phyloP scores from a whole-genome alignment of 2,329 filamentous ascomycete species.

The Hypoxylon sp. region DNA sequence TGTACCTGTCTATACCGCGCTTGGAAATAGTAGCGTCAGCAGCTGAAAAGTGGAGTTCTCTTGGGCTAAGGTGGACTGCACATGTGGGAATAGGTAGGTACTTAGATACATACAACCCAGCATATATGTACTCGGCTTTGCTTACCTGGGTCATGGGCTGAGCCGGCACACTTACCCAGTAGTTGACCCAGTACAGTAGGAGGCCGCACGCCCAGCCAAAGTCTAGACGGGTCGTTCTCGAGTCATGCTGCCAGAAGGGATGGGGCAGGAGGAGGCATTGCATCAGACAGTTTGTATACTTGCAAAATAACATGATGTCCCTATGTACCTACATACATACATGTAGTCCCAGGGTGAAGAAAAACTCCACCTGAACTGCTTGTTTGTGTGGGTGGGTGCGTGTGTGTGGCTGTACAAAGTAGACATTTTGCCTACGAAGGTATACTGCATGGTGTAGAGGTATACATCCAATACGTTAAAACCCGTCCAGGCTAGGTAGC shows the following conservation, averaged over 20 bases:
- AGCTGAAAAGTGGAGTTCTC: conserved; percentile 42
- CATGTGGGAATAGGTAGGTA: conserved; percentile 24
- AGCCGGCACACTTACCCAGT: conserved; percentile 11
- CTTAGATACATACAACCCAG: conserved; percentile 20
- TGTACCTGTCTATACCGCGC: conserved; percentile 35
- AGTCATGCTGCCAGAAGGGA: conserved; percentile 34
- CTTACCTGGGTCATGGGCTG: conserved; percentile 17
- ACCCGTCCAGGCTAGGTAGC: conserved; percentile 12
- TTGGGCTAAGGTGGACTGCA: conserved; percentile 10
- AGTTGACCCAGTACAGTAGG: conserved; percentile 11
- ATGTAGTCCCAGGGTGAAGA: neutral
- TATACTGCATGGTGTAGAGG: no score
- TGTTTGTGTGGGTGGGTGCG: conserved; percentile 36
- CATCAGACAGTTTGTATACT: conserved; percentile 27
- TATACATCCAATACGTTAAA: no score
- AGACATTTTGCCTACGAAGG: conserved; percentile 10
- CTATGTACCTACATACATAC: no score
- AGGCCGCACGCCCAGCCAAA: conserved; percentile 25
- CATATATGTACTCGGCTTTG: neutral
- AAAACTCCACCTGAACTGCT: conserved; percentile 29
- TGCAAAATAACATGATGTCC: conserved; percentile 18
- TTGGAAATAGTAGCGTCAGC: conserved; percentile 41
- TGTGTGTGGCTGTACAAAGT: conserved; percentile 38
- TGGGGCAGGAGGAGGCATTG: conserved; percentile 27
- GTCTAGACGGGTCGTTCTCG: conserved; percentile 20